phyloP scores from a whole-genome alignment of 768 basidiomycete species.

The Mycena galericulata region DNA sequence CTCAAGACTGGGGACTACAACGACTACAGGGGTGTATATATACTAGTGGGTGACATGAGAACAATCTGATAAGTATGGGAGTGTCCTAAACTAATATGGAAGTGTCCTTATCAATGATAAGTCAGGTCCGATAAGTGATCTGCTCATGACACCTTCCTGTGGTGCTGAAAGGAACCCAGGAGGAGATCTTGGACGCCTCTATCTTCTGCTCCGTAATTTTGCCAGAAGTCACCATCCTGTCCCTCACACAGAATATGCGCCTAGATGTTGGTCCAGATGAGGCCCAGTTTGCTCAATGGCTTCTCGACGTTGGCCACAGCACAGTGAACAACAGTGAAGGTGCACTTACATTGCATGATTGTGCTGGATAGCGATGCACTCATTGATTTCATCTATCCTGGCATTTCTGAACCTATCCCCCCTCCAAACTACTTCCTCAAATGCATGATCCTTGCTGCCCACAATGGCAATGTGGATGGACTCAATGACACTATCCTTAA shows the following conservation, averaged over 20 bases:
- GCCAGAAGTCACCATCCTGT: neutral
- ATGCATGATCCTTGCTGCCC: slow-evolving; percentile 2
- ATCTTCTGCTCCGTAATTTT: neutral
- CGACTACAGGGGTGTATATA: no score
- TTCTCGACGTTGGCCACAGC: slow-evolving; percentile 7
- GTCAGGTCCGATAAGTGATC: no score
- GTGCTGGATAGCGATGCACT: neutral
- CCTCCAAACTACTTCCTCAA: slow-evolving; percentile 2
- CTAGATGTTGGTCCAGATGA: slow-evolving; percentile 7
- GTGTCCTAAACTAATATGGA: no score
- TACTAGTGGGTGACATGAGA: no score
- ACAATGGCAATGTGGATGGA: slow-evolving; percentile 1
- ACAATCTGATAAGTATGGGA: no score
- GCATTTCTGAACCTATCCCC: neutral
- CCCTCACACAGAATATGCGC: slow-evolving; percentile 6
- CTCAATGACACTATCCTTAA: neutral
- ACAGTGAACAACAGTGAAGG: no score
- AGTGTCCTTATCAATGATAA: no score
- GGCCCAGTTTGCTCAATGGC: slow-evolving; percentile 4
- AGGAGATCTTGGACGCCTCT: slow-evolving; percentile 45
- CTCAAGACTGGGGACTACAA: no score
- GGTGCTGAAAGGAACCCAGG: slow-evolving; percentile 42
- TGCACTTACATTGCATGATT: neutral
- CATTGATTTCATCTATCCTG: neutral
- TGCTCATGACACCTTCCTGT: no score